Evolutionary conservation across 441 rosid genomes (phyloP), one percentile per base, ranked within the genome.

Genomic region (Sinapis alba): DNA sequence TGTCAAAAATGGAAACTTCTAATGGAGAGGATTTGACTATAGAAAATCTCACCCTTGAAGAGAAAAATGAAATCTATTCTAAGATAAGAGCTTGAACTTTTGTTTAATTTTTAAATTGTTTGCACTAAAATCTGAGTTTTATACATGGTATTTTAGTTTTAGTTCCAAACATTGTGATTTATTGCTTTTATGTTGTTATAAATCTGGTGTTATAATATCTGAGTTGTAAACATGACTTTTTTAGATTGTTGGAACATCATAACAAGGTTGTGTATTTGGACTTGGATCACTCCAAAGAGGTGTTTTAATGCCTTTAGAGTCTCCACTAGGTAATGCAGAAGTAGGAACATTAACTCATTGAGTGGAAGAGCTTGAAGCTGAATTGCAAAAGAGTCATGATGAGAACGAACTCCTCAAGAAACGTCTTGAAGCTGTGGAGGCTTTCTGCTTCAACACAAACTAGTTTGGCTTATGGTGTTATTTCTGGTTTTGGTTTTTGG

Each of bases 271-370:
- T 28, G 3, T 71, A 8, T 71, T 61, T 61, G 67, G 59, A 20
- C 32, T 45, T 20, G 50, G 68, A 23, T 71, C 75, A 32, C 2
- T 71, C 18, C 62, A 62, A 47, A 60, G 13, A 26, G 50, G 30
- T 19, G 5, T 45, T 45, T 10, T n/a, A 12, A 13, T 71, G 68
- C 10, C 61, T 60, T 18, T 27, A 13, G 51, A 47, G 15, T 34
- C 20, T 8, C 24, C 68, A 2, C 68, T 30, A 50, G 9, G 8
- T 47, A 10, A n/a, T 7, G 75, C 10, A 47, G 53, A 50, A n/a
- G 62, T 21, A 13, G 75, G 0, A 50, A n/a, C 27, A 2, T 11
- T 70, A 6, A 32, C 9, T 23, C 23, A 2, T 1, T 9, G 27
- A 62, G 38, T 62, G 8, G 19, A 34, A 32, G 51, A 72, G 1